Percentiles rank a stretch among this genome's conserved stretches.
These are phyloP conservation scores for Elsinoe arachidis DNA, from an alignment of 2,329 filamentous ascomycete species.

Conservation along the genomic window DNA sequence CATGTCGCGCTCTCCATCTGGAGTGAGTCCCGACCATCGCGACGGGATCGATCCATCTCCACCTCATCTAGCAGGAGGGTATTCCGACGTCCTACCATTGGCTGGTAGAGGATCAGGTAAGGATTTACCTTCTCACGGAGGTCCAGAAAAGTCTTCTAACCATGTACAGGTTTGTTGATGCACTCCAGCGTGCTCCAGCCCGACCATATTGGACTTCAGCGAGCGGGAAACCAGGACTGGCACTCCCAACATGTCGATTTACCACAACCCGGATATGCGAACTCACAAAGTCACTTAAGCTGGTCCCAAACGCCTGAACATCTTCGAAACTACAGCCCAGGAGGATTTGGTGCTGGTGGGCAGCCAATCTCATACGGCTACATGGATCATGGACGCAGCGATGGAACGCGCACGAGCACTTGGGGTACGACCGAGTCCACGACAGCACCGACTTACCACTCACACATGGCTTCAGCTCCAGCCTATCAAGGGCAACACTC, in stretches of 20 bases:
- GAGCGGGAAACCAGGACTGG: background rate
- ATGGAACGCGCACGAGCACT: background rate
- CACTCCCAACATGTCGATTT: constrained; percentile 1
- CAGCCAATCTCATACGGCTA: background rate
- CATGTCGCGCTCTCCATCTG: constrained; percentile 16
- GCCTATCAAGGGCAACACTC: background rate
- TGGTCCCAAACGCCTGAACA: background rate
- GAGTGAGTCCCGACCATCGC: constrained; percentile 4
- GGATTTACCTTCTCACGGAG: background rate
- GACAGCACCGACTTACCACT: background rate
- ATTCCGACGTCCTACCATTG: background rate
- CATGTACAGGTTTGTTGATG: constrained; percentile 2
- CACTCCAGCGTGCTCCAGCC: background rate
- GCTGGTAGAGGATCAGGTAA: background rate
- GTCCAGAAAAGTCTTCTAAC: background rate
- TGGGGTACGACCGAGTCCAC: background rate
- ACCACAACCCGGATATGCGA: background rate
- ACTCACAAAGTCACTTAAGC: background rate
- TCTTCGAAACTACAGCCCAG: background rate
- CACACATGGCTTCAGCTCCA: background rate
- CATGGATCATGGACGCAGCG: background rate
- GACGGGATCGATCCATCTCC: background rate
- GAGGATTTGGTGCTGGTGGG: background rate
- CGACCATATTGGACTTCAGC: background rate
- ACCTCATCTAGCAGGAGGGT: background rate